Base-by-base conservation (phyloP, 2,329 filamentous ascomycete species). In the Fusarium piperis region DNA sequence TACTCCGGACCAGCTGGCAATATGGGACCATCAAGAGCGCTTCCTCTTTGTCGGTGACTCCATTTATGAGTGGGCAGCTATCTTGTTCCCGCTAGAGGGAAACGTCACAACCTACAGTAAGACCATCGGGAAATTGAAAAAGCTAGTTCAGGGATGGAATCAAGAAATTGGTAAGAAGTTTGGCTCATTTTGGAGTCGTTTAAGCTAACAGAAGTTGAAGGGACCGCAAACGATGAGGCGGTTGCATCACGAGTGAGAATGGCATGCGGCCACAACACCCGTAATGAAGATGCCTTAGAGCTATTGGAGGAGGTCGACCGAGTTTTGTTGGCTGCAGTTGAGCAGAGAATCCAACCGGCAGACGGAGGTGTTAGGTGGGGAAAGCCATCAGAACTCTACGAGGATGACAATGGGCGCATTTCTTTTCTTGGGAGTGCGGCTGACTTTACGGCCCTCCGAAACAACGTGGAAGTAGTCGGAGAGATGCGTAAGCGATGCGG, bases 31-130 rank as follows among this genome's bases (percentile, higher is more conserved):
- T 11, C 73, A 79, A 2, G 83, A 85, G 67, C 79, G 82, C 35
- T 76, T 81, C 51, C 72, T 86, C 0, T 86, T 82, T 59, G 82
- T 85, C 6, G 85, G 85, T 7, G 85, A 87, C 59, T 83, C 81
- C 7, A 79, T 85, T 61, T 86, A 86, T 70, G 81, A 83, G 59
- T 73, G 75, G 36, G 70, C 68, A 1, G 71, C 74, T 4, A 72
- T 76, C 6, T 28, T 75, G 7, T 77, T 77, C 28, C 73, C 74
- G 0, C 33, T 53, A 1, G 71, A 68, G 2, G 72, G 74, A 4
- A 68, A 67, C 32, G 33, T 74, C n/a, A 13, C 44, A 6, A 32
- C 58, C 5, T 76, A 76, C 38, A 44, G 51, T n/a, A 62, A 65
- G 7, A 68, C 70, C 8, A 48, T 74, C 3, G 48, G 39, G 4